phyloP scores from a whole-genome alignment of 1,139 yeast species.

The Candida tetrigidarum region DNA sequence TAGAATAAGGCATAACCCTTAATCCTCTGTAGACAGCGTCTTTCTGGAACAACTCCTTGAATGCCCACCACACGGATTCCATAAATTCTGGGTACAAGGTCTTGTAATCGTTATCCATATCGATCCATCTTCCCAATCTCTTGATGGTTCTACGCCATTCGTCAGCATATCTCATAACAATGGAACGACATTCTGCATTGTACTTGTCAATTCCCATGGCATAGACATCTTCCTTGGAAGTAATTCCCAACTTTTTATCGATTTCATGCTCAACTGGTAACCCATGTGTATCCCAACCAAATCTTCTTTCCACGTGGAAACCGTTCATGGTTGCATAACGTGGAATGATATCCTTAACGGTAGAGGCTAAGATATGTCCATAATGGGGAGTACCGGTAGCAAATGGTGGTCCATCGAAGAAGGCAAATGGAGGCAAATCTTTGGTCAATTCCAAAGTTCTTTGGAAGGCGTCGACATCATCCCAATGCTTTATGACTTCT shows the following conservation, averaged over 20 bases:
- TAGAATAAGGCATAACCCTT: conserved; percentile 98
- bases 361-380: conserved; percentile 96
- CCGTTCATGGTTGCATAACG: conserved; percentile 99
- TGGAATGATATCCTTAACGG: conserved; percentile 96
- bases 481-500: conserved; percentile 78
- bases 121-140: conserved; percentile 98
- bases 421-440: conserved; percentile 86
- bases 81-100: conserved; percentile 93
- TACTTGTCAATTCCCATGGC: conserved; percentile 92
- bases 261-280: conserved; percentile 98
- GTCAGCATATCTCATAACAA: conserved; percentile 95
- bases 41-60: conserved; percentile 83
- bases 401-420: conserved; percentile 99
- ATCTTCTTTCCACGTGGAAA: conserved; percentile 92
- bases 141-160: conserved; percentile 95
- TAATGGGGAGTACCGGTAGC: conserved; percentile 99
- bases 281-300: conserved; percentile 99
- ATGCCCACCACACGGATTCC: conserved; percentile 99
- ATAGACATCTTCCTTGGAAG: conserved; percentile 93
- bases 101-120: conserved; percentile 97
- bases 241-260: conserved; percentile 94
- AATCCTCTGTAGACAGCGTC: conserved; percentile 91
- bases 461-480: conserved; percentile 90
- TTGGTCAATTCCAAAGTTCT: conserved; percentile 81
- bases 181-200: conserved; percentile 91